These are phyloP conservation scores for Ogataea zsoltii DNA, from an alignment of 805 yeast genomes.

Conservation along the genomic window DNA sequence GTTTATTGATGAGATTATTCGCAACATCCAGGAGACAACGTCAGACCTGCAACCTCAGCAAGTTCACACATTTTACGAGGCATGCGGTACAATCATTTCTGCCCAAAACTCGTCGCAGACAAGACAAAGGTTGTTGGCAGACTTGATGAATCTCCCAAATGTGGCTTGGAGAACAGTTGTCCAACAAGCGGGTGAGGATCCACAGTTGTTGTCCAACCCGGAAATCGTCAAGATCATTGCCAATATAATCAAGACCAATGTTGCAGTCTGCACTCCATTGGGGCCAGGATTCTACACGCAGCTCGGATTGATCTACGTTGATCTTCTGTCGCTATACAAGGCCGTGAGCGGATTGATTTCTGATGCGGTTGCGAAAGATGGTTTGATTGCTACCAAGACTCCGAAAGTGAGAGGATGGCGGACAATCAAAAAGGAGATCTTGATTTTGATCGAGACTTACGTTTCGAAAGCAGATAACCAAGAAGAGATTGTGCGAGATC, in stretches of 20 bases:
- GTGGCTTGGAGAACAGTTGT: constrained; percentile 93
- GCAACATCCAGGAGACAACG: constrained; percentile 80
- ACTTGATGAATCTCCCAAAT: constrained; percentile 89
- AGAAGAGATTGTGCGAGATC: constrained; percentile 79
- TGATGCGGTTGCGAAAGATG: constrained; percentile 74
- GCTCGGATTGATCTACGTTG: constrained; percentile 80
- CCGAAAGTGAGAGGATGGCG: constrained; percentile 94
- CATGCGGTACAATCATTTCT: constrained; percentile 90
- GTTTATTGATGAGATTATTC: constrained; percentile 85
- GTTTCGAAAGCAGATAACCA: constrained; percentile 82
- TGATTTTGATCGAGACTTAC: constrained; percentile 86
- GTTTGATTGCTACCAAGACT: constrained; percentile 88
- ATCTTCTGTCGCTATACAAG: constrained; percentile 84
- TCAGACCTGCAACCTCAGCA: constrained; percentile 95
- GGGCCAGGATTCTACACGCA: constrained; percentile 92
- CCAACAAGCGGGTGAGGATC: constrained; percentile 80
- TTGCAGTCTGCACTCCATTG: constrained; percentile 89
- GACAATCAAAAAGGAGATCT: constrained; percentile 92
- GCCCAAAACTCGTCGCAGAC: constrained; percentile 75
- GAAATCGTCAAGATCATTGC: constrained; percentile 93
- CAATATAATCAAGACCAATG: constrained; percentile 92
- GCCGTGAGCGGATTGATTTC: constrained; percentile 89
- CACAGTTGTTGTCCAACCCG: constrained; percentile 67
- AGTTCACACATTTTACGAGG: constrained; percentile 96
- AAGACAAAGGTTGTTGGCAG: constrained; percentile 70